Conservation (phyloP, 208 protist genomes). For the Leishmania turanica region DNA sequence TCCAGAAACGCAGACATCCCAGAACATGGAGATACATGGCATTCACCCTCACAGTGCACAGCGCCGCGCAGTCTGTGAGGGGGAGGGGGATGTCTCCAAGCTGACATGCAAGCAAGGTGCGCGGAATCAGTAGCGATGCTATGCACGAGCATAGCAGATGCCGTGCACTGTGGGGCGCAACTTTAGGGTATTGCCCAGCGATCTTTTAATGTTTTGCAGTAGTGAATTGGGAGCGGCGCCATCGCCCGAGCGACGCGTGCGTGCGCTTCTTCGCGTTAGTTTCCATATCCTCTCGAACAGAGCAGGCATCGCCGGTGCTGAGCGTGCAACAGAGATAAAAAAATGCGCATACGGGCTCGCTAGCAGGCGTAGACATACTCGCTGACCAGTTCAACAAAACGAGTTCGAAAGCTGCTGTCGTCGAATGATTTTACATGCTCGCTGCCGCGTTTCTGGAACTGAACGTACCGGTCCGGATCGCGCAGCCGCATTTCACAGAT, state of each 20-base stretch:
- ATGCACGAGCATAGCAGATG: background rate
- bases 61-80: background rate
- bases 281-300: background rate
- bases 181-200: background rate
- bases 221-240: background rate
- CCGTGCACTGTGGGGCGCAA: background rate
- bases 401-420: conserved; percentile 32
- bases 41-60: background rate
- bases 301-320: background rate
- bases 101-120: background rate
- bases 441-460: conserved; percentile 40
- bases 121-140: background rate
- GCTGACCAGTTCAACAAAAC: conserved; percentile 31
- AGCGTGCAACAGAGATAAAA: background rate
- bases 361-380: conserved; percentile 20
- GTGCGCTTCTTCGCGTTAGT: background rate
- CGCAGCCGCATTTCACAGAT: conserved; percentile 45
- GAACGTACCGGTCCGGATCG: conserved; percentile 28
- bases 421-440: conserved; percentile 40
- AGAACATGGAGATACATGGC: background rate
- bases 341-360: background rate
- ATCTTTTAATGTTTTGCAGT: background rate
- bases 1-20: background rate
- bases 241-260: background rate
- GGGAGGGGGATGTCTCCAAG: background rate